Conservation (phyloP, 1,284 basidiomycete species). For the Gastroboletus turbinatus region DNA sequence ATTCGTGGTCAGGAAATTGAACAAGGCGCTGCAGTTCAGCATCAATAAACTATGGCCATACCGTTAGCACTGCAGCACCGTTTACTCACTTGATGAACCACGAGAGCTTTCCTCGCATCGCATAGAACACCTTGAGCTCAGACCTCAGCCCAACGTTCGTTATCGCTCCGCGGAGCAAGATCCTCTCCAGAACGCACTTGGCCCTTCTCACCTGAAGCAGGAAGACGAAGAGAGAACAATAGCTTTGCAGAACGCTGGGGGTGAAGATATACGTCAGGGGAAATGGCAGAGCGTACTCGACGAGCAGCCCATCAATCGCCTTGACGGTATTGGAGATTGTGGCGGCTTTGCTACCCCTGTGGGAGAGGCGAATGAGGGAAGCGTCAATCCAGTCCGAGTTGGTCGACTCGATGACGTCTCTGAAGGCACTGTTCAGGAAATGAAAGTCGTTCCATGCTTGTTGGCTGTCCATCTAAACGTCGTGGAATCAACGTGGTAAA, state of each 20-base stretch:
- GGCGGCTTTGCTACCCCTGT: slow-evolving; percentile 47
- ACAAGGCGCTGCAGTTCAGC: slow-evolving; percentile 51
- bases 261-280: slow-evolving; percentile 80
- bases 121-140: slow-evolving; percentile 68
- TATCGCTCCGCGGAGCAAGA: slow-evolving; percentile 55
- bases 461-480: slow-evolving; percentile 62
- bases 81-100: slow-evolving; percentile 83
- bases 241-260: slow-evolving; percentile 55
- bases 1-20: slow-evolving; percentile 73
- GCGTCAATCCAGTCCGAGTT: slow-evolving; percentile 56
- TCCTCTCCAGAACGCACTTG: slow-evolving; percentile 67
- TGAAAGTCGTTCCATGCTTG: slow-evolving; percentile 83
- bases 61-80: background rate
- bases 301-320: slow-evolving; percentile 61
- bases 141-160: slow-evolving; percentile 35
- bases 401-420: slow-evolving; percentile 59
- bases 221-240: slow-evolving; percentile 75
- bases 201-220: slow-evolving; percentile 74
- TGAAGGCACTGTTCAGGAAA: slow-evolving; percentile 76
- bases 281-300: slow-evolving; percentile 81
- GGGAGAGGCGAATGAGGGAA: slow-evolving; percentile 72
- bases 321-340: slow-evolving; percentile 51
- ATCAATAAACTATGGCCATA: slow-evolving; percentile 9
- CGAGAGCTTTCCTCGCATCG: slow-evolving; percentile 68
- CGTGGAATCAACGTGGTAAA: background rate